These are phyloP conservation scores for Heliamphora exappendiculata DNA, from an alignment of 148 eudicot species.

Conservation along the genomic window DNA sequence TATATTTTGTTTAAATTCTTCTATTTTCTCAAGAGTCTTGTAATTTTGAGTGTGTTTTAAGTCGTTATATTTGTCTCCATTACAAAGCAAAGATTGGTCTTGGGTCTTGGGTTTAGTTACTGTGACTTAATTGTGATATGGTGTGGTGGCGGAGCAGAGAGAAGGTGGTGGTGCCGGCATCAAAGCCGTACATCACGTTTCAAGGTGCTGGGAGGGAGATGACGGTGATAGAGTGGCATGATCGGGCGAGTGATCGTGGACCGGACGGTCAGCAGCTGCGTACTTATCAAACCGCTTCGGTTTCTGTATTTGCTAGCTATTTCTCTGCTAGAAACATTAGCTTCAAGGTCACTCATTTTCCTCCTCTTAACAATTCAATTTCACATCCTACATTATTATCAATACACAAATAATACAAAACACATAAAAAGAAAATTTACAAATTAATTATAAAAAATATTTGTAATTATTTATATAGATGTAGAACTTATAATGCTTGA, in stretches of 20 bases:
- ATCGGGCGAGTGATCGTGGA: constrained; percentile 72
- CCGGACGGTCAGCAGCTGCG: constrained; percentile 86
- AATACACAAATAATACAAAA: too few species aligned
- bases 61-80: too few species aligned
- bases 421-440: too few species aligned
- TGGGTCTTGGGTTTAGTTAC: too few species aligned
- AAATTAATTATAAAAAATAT: too few species aligned
- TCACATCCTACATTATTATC: too few species aligned
- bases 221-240: constrained; percentile 93
- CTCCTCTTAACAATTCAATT: neutral
- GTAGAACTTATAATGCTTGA: too few species aligned
- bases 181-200: constrained; percentile 79
- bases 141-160: constrained; percentile 42
- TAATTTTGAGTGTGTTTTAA: neutral
- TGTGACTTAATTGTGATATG: neutral
- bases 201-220: constrained; percentile 74
- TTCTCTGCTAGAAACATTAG: constrained; percentile 88
- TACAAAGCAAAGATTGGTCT: too few species aligned
- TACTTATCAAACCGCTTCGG: constrained; percentile 89
- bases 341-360: constrained; percentile 54
- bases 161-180: constrained; percentile 73
- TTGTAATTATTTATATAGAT: too few species aligned
- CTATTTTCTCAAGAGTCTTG: neutral
- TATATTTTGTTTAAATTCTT: neutral
- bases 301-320: constrained; percentile 58